phyloP scores from a whole-genome alignment of 164 flowering plant species.

The Protea cynaroides region DNA sequence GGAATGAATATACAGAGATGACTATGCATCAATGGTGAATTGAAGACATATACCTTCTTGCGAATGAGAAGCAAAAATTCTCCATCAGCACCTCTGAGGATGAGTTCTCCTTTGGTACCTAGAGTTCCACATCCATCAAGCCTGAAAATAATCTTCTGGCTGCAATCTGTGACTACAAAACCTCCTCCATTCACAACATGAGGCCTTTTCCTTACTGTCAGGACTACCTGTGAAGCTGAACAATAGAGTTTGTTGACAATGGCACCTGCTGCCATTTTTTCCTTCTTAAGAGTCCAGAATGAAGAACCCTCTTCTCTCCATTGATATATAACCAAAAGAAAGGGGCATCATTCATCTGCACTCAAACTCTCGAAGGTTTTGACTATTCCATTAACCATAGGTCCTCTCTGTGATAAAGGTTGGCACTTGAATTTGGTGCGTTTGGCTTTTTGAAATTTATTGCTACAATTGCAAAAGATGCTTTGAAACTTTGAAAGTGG shows the following conservation, averaged over 20 bases:
- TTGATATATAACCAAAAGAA: too few relatives aligned
- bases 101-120: constrained; percentile 53
- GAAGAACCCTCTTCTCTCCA: too few relatives aligned
- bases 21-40: too few relatives aligned
- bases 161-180: constrained; percentile 60
- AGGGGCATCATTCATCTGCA: too few relatives aligned
- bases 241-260: constrained; percentile 70
- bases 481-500: too few relatives aligned
- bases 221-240: constrained; percentile 34
- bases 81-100: constrained; percentile 50
- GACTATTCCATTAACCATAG: too few relatives aligned
- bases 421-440: too few relatives aligned
- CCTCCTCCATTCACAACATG: constrained; percentile 80
- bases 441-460: too few relatives aligned
- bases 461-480: too few relatives aligned
- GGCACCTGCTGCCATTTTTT: constrained; percentile 9
- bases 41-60: constrained; percentile 39
- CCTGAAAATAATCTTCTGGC: constrained; percentile 52
- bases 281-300: too few relatives aligned
- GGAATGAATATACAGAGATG: background rate
- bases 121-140: constrained; percentile 80
- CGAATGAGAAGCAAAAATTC: constrained; percentile 56
- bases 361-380: too few relatives aligned
- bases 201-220: constrained; percentile 72
- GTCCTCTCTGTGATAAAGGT: too few relatives aligned